Evolutionary conservation across 2,329 filamentous ascomycete species (phyloP).

Genomic region (Xylariaceae sp.): DNA sequence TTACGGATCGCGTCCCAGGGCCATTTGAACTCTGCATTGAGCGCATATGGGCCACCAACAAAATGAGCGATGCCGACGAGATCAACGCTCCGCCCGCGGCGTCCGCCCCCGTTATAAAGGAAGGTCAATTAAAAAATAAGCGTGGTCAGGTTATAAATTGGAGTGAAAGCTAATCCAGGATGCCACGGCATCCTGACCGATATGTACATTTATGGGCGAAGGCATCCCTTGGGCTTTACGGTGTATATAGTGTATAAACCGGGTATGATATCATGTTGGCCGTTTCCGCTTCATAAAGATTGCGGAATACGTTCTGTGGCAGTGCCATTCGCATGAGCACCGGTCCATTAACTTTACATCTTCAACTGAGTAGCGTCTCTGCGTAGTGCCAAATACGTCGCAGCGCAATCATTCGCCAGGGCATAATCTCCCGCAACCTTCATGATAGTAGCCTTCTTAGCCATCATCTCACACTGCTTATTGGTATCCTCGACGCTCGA

Average conservation of each 20-base stretch:
- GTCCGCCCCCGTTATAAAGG: slow-evolving; percentile 13
- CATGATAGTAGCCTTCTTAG: slow-evolving; percentile 77
- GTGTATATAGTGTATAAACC: slow-evolving; percentile 14
- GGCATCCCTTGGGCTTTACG: not conserved
- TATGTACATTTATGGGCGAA: slow-evolving; percentile 7
- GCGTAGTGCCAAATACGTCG: slow-evolving; percentile 58
- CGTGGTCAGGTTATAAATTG: slow-evolving; percentile 42
- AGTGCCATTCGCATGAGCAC: slow-evolving; percentile 5
- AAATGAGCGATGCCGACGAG: slow-evolving; percentile 38
- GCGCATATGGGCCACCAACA: slow-evolving; percentile 86
- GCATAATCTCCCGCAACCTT: slow-evolving; percentile 61
- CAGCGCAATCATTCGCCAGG: slow-evolving; percentile 62
- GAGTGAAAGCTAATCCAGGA: slow-evolving; percentile 30
- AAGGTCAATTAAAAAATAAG: slow-evolving; percentile 40
- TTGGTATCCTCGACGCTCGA: slow-evolving; percentile 61
- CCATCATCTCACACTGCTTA: slow-evolving; percentile 74
- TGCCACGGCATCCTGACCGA: not conserved
- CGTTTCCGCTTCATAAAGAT: not conserved
- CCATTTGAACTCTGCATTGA: slow-evolving; percentile 85
- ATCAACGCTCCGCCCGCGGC: slow-evolving; percentile 18
- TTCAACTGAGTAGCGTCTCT: slow-evolving; percentile 36
- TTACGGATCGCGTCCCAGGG: slow-evolving; percentile 85
- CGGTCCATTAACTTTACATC: slow-evolving; percentile 18
- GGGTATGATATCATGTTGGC: slow-evolving; percentile 12
- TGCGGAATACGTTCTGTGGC: not conserved